Base-by-base conservation (phyloP, 2,329 filamentous ascomycete species). In the Coleophoma crateriformis region DNA sequence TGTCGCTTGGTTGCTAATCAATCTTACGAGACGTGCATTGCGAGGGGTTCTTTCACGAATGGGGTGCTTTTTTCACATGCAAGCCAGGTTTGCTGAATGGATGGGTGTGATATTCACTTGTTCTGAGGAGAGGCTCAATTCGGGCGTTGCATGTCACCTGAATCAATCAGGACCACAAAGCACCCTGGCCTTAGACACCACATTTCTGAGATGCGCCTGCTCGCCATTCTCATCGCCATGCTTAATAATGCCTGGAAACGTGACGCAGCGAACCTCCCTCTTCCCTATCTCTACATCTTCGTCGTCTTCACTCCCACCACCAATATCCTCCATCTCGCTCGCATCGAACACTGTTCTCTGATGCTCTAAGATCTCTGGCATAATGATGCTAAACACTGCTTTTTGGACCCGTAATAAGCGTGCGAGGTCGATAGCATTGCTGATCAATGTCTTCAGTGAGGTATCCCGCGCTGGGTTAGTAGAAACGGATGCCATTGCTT, bases 111-210 rank as follows among this genome's bases (percentile, higher is more conserved):
- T 41, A 41, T 22, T 17, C 39, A 20, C 17, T 15, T 15, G 15
- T n/a, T 17, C 39, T 20, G 15, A 17, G 19, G 38, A 17, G 2
- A 22, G 12, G 10, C 15, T 17, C 3, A 19, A 19, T 41, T 22
- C 22, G 15, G 8, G 39, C 14, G 20, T 22, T 17, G 17, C 5
- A 22, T 17, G 15, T 12, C 11, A n/a, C n/a, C 33, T 38, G 46
- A 33, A 46, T 61, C 56, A 64, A 47, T 64, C 62, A 33, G 61
- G 58, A 33, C 57, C 57, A 49, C 82, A 85, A 44, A 86, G 66
- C 5, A 87, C 83, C 57, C 77, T 78, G n/a, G 82, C 79, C 66
- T 85, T 87, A 51, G 77, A 70, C 55, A 87, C 78, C 42, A 86
- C 73, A 61, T 86, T 87, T 39, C 74, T 72, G 53, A 79, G 77